phyloP scores from a whole-genome alignment of 495 filamentous ascomycete genomes.

The Xylaria grammica region DNA sequence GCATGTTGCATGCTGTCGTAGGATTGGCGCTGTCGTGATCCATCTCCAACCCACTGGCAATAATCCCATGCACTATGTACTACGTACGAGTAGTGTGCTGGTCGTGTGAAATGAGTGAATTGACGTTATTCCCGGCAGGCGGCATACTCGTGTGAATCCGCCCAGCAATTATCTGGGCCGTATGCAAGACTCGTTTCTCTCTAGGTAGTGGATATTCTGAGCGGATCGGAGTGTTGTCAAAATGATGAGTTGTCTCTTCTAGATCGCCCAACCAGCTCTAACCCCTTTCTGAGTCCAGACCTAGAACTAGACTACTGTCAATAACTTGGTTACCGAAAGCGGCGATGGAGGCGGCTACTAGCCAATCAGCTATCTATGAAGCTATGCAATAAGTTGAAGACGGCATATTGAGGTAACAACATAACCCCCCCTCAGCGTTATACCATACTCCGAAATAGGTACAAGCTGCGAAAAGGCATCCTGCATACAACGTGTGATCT shows the following conservation, averaged over 20 bases:
- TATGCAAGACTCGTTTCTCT: too few species aligned
- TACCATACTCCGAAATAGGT: neutral
- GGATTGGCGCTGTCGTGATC: neutral
- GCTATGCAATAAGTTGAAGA: neutral
- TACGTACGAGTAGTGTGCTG: neutral
- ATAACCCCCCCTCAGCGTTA: neutral
- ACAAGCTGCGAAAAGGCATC: conserved; percentile 6
- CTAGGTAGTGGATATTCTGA: too few species aligned
- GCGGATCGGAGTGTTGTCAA: neutral
- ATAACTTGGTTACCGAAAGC: conserved; percentile 15
- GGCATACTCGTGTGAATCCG: too few species aligned
- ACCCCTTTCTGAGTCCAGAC: neutral
- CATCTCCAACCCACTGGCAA: too few species aligned
- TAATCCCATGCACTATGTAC: too few species aligned
- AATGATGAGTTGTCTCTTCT: neutral
- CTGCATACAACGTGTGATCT: conserved; percentile 21
- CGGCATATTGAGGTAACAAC: neutral
- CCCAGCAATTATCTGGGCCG: too few species aligned
- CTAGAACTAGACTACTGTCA: too few species aligned
- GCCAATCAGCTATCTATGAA: conserved; percentile 12
- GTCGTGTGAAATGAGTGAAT: too few species aligned
- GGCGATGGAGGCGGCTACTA: neutral
- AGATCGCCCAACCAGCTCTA: neutral
- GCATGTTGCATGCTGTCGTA: conserved; percentile 16
- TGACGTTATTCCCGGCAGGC: too few species aligned